phyloP scores from a whole-genome alignment of 495 filamentous ascomycete genomes.

The Clavariopsis aquatica region DNA sequence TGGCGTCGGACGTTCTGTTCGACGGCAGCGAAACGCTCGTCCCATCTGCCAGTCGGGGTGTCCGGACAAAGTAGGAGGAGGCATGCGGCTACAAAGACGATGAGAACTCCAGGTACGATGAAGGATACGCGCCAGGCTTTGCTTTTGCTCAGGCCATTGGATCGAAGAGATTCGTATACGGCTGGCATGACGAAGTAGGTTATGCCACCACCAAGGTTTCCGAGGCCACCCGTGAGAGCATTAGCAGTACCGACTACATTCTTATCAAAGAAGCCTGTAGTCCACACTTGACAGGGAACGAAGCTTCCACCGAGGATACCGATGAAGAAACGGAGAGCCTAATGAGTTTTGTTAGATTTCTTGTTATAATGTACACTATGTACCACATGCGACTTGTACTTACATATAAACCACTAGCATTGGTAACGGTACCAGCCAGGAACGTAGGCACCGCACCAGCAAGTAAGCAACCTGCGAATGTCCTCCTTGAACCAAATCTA shows the following conservation, averaged over 20 bases:
- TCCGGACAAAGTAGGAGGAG: constrained; percentile 43
- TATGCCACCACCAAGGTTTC: constrained; percentile 90
- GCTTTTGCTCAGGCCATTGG: constrained; percentile 34
- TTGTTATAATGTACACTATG: background rate
- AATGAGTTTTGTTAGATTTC: constrained; percentile 54
- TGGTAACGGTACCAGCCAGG: constrained; percentile 74
- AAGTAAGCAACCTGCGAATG: constrained; percentile 75
- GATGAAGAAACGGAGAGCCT: constrained; percentile 84
- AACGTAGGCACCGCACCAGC: constrained; percentile 79
- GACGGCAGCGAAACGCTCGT: constrained; percentile 40
- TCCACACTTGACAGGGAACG: constrained; percentile 96
- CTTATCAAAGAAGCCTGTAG: constrained; percentile 94
- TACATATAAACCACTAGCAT: constrained; percentile 45
- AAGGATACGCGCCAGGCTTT: constrained; percentile 46
- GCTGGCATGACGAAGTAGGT: constrained; percentile 92
- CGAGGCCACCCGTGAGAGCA: constrained; percentile 79
- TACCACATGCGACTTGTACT: constrained; percentile 2
- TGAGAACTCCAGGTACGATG: constrained; percentile 46
- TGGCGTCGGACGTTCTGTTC: constrained; percentile 40
- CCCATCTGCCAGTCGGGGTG: constrained; percentile 44
- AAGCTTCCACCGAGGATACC: constrained; percentile 90
- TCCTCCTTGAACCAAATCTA: constrained; percentile 75
- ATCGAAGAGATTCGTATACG: constrained; percentile 46
- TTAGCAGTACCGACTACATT: constrained; percentile 92
- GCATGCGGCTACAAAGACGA: constrained; percentile 38